Conservation (phyloP, 805 yeast genomes). For the Starmera amethionina region DNA sequence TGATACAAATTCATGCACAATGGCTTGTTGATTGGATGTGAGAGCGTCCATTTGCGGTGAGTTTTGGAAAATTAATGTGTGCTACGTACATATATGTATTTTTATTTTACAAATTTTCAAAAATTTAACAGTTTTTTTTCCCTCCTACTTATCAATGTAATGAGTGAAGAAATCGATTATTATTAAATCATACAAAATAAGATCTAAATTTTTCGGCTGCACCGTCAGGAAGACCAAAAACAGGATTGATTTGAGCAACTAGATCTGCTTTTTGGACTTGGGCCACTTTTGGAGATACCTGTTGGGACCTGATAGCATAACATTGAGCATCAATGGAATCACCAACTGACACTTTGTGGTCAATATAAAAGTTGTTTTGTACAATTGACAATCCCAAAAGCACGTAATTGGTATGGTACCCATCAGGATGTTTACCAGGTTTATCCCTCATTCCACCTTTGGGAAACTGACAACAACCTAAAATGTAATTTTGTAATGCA, state of each 20-base stretch:
- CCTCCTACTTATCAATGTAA: no score
- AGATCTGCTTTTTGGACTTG: slow-evolving; percentile 11
- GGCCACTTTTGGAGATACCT: slow-evolving; percentile 4
- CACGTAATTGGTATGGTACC: slow-evolving; percentile 85
- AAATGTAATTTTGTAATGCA: slow-evolving; percentile 53
- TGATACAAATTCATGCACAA: slow-evolving; percentile 7
- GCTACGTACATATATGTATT: no score
- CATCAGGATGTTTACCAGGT: slow-evolving; percentile 74
- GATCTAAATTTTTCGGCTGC: slow-evolving; percentile 23
- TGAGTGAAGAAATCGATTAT: no score
- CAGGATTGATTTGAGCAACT: slow-evolving; percentile 37
- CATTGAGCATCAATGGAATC: slow-evolving; percentile 2
- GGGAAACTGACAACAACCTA: slow-evolving; percentile 63
- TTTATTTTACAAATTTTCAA: no score
- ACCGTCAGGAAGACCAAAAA: slow-evolving; percentile 47
- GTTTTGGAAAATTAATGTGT: no score
- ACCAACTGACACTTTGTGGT: neutral
- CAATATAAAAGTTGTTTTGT: slow-evolving; percentile 10
- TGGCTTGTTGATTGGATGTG: slow-evolving; percentile 5
- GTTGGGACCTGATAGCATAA: slow-evolving; percentile 5
- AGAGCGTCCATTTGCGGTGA: slow-evolving; percentile 8
- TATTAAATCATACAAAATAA: neutral
- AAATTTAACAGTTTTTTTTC: no score
- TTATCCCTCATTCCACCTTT: slow-evolving; percentile 81
- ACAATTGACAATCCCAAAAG: slow-evolving; percentile 52